These are phyloP conservation scores for Gracilaria domingensis DNA, from an alignment of 23 red algal species.

Conservation along the genomic window DNA sequence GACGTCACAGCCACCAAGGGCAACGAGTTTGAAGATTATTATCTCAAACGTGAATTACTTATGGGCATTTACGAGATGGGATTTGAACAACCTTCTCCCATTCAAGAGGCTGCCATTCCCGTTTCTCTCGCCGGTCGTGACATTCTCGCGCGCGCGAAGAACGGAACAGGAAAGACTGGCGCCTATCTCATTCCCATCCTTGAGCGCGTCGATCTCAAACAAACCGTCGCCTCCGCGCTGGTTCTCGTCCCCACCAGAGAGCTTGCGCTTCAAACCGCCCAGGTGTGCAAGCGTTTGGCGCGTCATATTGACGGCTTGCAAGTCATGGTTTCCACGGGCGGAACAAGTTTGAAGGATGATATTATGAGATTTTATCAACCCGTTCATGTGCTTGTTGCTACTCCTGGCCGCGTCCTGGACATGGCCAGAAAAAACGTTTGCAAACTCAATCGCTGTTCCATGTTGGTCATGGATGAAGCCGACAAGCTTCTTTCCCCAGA, in stretches of 20 bases:
- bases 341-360: constrained; percentile 93
- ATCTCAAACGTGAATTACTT: constrained; percentile 86
- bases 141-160: constrained; percentile 97
- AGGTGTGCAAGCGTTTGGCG: constrained; percentile 90
- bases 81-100: constrained; percentile 90
- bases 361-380: constrained; percentile 96
- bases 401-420: constrained; percentile 93
- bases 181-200: constrained; percentile 95
- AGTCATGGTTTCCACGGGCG: constrained; percentile 96
- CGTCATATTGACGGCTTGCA: constrained; percentile 87
- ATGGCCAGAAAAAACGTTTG: constrained; percentile 89
- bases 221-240: constrained; percentile 74
- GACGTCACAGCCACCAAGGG: constrained; percentile 97
- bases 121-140: constrained; percentile 95
- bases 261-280: constrained; percentile 92
- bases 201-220: constrained; percentile 84
- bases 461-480: constrained; percentile 93
- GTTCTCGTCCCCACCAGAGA: constrained; percentile 96
- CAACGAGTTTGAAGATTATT: constrained; percentile 98
- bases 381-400: constrained; percentile 95
- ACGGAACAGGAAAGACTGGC: constrained; percentile 97
- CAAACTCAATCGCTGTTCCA: constrained; percentile 86
- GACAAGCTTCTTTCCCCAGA: constrained; percentile 96
- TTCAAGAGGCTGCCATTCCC: constrained; percentile 97
- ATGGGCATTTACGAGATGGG: constrained; percentile 98